Evolutionary conservation across 352 stramenopile species (phyloP).

Genomic region (Phytophthora europaea): DNA sequence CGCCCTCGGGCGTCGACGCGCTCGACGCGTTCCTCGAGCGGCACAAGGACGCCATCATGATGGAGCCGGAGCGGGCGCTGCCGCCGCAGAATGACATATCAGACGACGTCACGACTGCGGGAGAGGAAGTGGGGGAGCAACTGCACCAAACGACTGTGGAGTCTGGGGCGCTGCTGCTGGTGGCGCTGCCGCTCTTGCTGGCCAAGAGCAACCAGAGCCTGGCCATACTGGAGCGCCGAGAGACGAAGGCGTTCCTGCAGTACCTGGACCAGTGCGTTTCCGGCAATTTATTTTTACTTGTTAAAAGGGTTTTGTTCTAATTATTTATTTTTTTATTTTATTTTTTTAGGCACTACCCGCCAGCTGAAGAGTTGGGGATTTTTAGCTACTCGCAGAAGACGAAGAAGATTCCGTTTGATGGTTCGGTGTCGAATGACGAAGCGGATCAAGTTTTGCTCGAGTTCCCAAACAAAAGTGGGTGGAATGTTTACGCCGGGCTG

Average conservation of each 20-base stretch:
- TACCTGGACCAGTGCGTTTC: conserved; percentile 50
- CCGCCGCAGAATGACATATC: neutral
- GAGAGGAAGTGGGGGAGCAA: neutral
- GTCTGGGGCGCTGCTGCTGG: conserved; percentile 49
- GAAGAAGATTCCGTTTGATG: conserved; percentile 54
- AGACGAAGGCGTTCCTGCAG: conserved; percentile 53
- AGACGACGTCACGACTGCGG: neutral
- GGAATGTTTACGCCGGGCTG: conserved; percentile 57
- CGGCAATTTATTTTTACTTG: neutral
- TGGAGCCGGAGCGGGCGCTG: conserved; percentile 1
- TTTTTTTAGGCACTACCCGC: conserved; percentile 57
- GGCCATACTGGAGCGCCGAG: conserved; percentile 60
- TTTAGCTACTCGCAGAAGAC: conserved; percentile 43
- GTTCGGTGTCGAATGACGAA: conserved; percentile 39
- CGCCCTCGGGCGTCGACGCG: conserved; percentile 15
- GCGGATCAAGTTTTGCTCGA: conserved; percentile 49
- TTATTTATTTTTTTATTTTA: no score
- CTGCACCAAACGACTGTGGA: conserved; percentile 22
- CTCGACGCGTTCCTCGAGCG: conserved; percentile 2
- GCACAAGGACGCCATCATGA: conserved; percentile 1
- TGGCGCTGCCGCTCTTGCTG: conserved; percentile 68
- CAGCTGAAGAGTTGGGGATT: conserved; percentile 57
- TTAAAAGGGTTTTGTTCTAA: no score
- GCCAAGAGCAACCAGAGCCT: conserved; percentile 64
- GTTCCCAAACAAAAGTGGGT: conserved; percentile 47